A percentile compares a stretch with the other conserved stretches of the same genome.
phyloP scores from a whole-genome alignment of 306 rosid species.

The Gastrolobium villosum region DNA sequence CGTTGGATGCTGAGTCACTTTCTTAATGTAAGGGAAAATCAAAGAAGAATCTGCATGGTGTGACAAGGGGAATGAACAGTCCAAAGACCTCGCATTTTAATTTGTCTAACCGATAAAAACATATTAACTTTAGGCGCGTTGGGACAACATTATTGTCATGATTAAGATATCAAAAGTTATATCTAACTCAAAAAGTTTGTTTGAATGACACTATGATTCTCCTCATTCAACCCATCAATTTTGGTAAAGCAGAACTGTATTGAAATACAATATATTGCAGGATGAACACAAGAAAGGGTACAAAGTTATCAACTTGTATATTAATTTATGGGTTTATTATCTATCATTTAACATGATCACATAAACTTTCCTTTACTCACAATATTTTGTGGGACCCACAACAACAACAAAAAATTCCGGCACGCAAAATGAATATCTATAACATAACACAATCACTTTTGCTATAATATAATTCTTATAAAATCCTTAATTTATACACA shows the following conservation, averaged over 20 bases:
- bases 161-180: slow-evolving; percentile 3
- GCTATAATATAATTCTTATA: no score
- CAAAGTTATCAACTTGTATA: no score
- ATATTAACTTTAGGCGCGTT: background rate
- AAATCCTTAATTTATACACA: no score
- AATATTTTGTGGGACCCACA: no score
- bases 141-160: background rate
- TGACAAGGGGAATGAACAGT: background rate
- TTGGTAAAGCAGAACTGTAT: background rate
- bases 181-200: background rate
- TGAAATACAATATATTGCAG: no score
- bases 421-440: no score
- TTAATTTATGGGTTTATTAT: no score
- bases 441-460: no score
- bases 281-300: no score
- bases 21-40: background rate
- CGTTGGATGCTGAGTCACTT: background rate
- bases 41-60: background rate
- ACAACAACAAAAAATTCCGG: no score
- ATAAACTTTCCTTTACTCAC: no score
- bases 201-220: background rate
- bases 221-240: background rate
- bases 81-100: background rate
- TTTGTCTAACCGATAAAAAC: slow-evolving; percentile 14
- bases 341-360: no score